Conservation (phyloP, 2,329 filamentous ascomycete species). For the Amesomyces nigricolor region DNA sequence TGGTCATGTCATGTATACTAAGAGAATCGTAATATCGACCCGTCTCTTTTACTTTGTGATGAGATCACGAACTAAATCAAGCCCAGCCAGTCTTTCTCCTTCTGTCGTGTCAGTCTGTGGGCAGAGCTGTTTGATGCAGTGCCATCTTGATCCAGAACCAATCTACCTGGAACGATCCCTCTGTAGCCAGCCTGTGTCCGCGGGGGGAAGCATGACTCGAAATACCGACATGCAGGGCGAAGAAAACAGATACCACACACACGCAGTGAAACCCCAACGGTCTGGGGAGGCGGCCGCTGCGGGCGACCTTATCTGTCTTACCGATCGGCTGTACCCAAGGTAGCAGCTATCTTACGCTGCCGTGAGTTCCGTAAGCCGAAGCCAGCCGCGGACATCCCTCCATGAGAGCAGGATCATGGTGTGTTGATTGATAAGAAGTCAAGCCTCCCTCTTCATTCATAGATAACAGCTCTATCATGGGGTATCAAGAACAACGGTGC, state of each 20-base stretch:
- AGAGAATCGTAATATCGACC: too few relatives aligned
- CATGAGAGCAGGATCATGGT: background rate
- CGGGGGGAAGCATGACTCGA: background rate
- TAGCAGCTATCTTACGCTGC: background rate
- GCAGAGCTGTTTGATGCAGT: conserved; percentile 4
- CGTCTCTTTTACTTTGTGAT: too few relatives aligned
- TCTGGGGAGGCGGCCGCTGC: background rate
- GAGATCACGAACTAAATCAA: too few relatives aligned
- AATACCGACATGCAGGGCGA: conserved; percentile 6
- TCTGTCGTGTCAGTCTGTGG: background rate
- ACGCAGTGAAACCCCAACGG: background rate
- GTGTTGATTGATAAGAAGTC: background rate
- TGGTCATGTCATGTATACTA: background rate
- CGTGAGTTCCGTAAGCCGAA: conserved; percentile 1
- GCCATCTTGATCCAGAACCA: conserved; percentile 1
- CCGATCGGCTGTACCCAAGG: background rate
- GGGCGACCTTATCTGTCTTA: background rate
- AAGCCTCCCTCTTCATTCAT: background rate
- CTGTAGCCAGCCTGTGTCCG: conserved; percentile 3
- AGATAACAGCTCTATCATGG: background rate
- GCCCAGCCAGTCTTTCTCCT: too few relatives aligned
- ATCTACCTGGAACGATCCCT: conserved; percentile 4
- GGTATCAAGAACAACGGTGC: background rate
- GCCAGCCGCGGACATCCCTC: background rate
- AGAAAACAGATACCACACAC: background rate